Evolutionary conservation across 2,329 filamentous ascomycete species (phyloP).

Genomic region (Apiospora pterosperma): DNA sequence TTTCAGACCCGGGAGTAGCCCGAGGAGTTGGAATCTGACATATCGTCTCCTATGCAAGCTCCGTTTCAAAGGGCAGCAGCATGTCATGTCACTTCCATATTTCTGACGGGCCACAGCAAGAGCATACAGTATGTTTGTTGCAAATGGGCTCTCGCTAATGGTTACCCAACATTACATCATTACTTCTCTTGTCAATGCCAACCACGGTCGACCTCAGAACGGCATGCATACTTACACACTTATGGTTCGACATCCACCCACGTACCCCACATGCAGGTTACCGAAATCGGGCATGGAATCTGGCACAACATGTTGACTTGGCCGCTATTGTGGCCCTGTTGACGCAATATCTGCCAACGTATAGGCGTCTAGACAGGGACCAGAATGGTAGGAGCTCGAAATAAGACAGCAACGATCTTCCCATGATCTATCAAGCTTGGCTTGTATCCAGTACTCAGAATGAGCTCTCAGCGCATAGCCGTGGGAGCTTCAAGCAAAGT

Average conservation of each 20-base stretch:
- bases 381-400: neutral
- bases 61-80: neutral
- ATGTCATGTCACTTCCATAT: neutral
- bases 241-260: constrained; percentile 11
- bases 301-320: neutral
- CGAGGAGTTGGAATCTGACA: neutral
- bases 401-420: neutral
- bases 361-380: neutral
- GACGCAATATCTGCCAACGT: constrained; percentile 3
- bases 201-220: neutral
- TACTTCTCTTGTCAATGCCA: neutral
- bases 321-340: constrained; percentile 10
- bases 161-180: neutral
- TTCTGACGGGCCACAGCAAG: neutral
- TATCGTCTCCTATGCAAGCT: neutral
- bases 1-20: neutral
- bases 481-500: neutral
- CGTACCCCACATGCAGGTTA: constrained; percentile 21
- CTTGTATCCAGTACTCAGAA: neutral
- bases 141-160: neutral
- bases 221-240: neutral
- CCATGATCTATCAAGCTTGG: neutral
- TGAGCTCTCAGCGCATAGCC: neutral
- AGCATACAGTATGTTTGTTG: neutral
- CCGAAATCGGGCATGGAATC: constrained; percentile 18